Conservation (phyloP, 2,329 filamentous ascomycete genomes). For the Epichloe festucae region DNA sequence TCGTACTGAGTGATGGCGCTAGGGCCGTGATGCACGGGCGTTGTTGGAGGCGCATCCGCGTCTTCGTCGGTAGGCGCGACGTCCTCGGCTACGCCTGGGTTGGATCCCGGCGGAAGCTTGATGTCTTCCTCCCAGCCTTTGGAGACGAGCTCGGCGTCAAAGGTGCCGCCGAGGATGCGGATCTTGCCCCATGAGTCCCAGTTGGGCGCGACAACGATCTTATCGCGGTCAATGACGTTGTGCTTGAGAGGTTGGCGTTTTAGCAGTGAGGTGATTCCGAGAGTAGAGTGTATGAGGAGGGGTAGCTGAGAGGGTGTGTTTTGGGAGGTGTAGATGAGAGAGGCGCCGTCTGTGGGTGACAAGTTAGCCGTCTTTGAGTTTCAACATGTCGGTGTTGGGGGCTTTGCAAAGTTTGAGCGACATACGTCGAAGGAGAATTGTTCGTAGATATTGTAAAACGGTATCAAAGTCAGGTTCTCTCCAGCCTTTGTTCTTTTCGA, state of each 20-base stretch:
- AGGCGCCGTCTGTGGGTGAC: constrained; percentile 53
- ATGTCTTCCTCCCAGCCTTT: constrained; percentile 79
- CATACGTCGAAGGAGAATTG: constrained; percentile 74
- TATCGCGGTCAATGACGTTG: constrained; percentile 86
- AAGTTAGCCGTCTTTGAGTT: neutral
- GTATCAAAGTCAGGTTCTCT: constrained; percentile 96
- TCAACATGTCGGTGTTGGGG: too few relatives aligned
- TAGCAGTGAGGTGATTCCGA: constrained; percentile 74
- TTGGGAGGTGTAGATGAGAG: constrained; percentile 73
- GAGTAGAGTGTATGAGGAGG: constrained; percentile 68
- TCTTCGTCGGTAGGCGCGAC: constrained; percentile 11
- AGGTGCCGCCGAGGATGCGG: constrained; percentile 76
- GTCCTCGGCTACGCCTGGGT: constrained; percentile 11
- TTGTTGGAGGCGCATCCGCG: constrained; percentile 7
- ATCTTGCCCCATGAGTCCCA: constrained; percentile 99
- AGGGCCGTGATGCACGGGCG: neutral
- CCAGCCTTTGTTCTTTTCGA: constrained; percentile 86
- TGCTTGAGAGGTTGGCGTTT: constrained; percentile 70
- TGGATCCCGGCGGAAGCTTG: constrained; percentile 35
- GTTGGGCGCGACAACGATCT: constrained; percentile 87
- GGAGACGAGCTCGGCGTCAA: constrained; percentile 80
- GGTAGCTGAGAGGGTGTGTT: constrained; percentile 66
- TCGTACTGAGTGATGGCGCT: constrained; percentile 64
- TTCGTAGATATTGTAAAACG: constrained; percentile 83
- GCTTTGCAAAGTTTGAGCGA: constrained; percentile 5